Base-by-base conservation (phyloP, 306 rosid genomes). In the Clitoria ternatea region DNA sequence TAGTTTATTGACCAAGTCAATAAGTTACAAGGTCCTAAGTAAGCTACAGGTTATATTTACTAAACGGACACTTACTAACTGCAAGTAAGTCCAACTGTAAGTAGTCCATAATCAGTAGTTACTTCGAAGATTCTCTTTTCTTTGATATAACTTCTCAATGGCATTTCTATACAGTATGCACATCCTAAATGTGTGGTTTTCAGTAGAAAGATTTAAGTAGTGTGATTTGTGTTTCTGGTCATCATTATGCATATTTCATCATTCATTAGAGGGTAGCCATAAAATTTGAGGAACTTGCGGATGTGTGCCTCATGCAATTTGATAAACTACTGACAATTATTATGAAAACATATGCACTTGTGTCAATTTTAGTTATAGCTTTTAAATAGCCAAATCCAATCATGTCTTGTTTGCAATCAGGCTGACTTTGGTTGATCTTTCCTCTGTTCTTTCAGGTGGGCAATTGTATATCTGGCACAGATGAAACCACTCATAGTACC, bases 401-500 rank as follows among this genome's bases (percentile, higher is more conserved):
- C 29, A 13, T 14, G 40, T 42, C 13, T 30, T 12, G 5, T 12
- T 71, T 52, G 50, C 27, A 45, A 5, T 39, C 14, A 4, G 32
- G 33, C 66, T 85, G 47, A 64, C 57, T 55, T 12, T 42, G 40
- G 18, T 12, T 42, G 40, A 14, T 75, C 53, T 30, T 45, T 26
- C 69, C 27, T 75, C 68, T 45, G 57, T 32, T 45, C 32, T 71
- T 26, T 43, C 79, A 93, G 98, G 98, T 93, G 98, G 98, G 98
- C 98, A 2, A 93, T 93, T 65, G 97, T 93, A 65, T 93, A 90
- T 75, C 83, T 93, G 77, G 98, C 98, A 30, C 98, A 93, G 81
- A 90, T 90, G 98, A 93, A 93, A 49, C 98, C 98, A 0, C 96
- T 93, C 69, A 93, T 93, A n/a, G 97, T 93, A 61, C 98, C 98